Evolutionary conservation across 768 basidiomycete genomes (phyloP).

Genomic region (Boletales sp.): DNA sequence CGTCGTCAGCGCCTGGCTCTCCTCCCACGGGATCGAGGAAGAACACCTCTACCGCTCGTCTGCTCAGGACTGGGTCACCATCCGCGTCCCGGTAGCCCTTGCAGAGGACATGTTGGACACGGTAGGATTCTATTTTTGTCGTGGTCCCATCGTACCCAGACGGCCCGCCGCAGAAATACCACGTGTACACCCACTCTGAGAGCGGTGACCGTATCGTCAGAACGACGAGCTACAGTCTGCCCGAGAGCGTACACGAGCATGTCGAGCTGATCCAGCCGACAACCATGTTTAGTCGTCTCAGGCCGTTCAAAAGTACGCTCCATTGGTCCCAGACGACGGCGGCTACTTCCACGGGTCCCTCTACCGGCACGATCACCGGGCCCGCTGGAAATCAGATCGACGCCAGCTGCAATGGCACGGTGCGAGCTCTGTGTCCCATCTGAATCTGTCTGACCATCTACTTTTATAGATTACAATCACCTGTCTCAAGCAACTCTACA

Average conservation of each 20-base stretch:
- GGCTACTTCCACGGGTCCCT: neutral
- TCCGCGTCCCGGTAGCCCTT: constrained; percentile 52
- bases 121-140: constrained; percentile 32
- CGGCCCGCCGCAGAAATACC: constrained; percentile 46
- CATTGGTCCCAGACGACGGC: constrained; percentile 22
- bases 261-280: constrained; percentile 71
- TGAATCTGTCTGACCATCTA: neutral
- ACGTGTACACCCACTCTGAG: constrained; percentile 53
- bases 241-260: constrained; percentile 53
- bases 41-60: constrained; percentile 51
- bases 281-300: constrained; percentile 56
- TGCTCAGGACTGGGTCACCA: constrained; percentile 66
- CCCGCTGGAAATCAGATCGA: neutral
- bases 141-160: neutral
- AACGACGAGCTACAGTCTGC: constrained; percentile 68
- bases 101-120: constrained; percentile 74
- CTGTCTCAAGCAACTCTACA: constrained; percentile 56
- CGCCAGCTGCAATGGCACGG: neutral
- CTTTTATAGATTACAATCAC: constrained; percentile 42
- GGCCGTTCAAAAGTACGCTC: constrained; percentile 40
- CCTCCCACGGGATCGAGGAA: constrained; percentile 48
- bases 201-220: constrained; percentile 56
- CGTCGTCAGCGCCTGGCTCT: constrained; percentile 60
- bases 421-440: neutral
- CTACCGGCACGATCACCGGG: neutral